A percentile compares a stretch with the other conserved stretches of the same genome.
These are phyloP conservation scores for Pythium dissimile DNA, from an alignment of 352 stramenopile genomes.

Conservation along the genomic window DNA sequence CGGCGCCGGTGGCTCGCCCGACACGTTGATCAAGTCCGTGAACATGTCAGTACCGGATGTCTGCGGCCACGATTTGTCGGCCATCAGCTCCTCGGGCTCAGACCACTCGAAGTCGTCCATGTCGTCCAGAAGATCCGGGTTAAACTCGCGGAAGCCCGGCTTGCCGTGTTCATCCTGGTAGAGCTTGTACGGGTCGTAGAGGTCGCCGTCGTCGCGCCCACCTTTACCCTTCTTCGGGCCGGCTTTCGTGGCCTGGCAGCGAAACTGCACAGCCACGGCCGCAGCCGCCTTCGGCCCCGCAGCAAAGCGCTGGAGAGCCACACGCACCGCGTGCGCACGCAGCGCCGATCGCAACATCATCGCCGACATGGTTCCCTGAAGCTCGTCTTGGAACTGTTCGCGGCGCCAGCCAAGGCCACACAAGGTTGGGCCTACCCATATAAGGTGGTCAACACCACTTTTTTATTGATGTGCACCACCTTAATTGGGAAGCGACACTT, in stretches of 20 bases:
- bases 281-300: background rate
- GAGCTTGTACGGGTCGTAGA: slow-evolving; percentile 83
- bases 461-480: slow-evolving; percentile 4
- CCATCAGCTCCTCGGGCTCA: slow-evolving; percentile 80
- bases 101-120: slow-evolving; percentile 65
- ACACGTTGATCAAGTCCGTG: slow-evolving; percentile 78
- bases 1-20: slow-evolving; percentile 38
- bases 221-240: slow-evolving; percentile 12
- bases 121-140: slow-evolving; percentile 56
- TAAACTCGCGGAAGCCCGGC: slow-evolving; percentile 79
- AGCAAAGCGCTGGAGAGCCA: background rate
- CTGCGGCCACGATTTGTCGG: slow-evolving; percentile 84
- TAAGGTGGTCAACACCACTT: slow-evolving; percentile 12
- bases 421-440: background rate
- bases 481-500: background rate
- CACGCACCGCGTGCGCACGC: slow-evolving; percentile 17
- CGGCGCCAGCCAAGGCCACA: slow-evolving; percentile 27
- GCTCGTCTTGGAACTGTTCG: slow-evolving; percentile 3
- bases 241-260: slow-evolving; percentile 13
- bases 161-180: slow-evolving; percentile 73
- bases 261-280: background rate
- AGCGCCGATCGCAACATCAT: slow-evolving; percentile 42
- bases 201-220: slow-evolving; percentile 24
- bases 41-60: slow-evolving; percentile 80
- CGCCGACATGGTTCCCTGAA: slow-evolving; percentile 41